Percentiles rank a stretch among this genome's conserved stretches.
phyloP scores from a whole-genome alignment of 257 asterid genomes.

The Ballota nigra region DNA sequence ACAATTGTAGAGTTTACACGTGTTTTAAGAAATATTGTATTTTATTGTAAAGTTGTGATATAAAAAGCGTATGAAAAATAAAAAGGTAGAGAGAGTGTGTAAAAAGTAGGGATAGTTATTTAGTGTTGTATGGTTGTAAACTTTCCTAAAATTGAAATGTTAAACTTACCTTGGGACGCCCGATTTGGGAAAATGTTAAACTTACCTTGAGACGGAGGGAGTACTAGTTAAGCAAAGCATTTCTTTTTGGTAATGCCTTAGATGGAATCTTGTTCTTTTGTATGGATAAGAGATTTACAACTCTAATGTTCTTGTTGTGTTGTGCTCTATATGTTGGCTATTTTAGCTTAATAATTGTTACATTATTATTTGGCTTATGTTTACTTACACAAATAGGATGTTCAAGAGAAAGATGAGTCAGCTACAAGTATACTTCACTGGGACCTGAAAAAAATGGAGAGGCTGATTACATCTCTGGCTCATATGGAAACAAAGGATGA shows the following conservation, averaged over 20 bases:
- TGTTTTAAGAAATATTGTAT: too few species aligned
- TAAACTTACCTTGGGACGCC: too few species aligned
- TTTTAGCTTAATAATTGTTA: background rate
- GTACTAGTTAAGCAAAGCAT: background rate
- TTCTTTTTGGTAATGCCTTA: background rate
- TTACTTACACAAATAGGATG: constrained; percentile 23
- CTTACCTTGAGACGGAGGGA: too few species aligned
- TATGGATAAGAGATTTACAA: background rate
- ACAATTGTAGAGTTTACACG: too few species aligned
- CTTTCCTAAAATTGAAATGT: too few species aligned
- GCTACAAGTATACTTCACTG: constrained; percentile 35
- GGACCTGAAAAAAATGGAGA: constrained; percentile 17
- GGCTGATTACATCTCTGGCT: constrained; percentile 29
- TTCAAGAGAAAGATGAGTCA: constrained; percentile 36
- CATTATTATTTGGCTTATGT: background rate
- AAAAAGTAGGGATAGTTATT: too few species aligned
- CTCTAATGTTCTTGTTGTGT: background rate
- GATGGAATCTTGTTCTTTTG: background rate
- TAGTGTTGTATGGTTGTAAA: too few species aligned
- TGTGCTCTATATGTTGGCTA: background rate
- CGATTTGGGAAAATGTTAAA: too few species aligned
- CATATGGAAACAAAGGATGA: constrained; percentile 27
- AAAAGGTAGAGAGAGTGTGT: too few species aligned
- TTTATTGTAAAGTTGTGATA: too few species aligned
- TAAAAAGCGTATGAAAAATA: too few species aligned